Conservation (phyloP, 2,329 filamentous ascomycete species). For the Geoglossum cookeanum region DNA sequence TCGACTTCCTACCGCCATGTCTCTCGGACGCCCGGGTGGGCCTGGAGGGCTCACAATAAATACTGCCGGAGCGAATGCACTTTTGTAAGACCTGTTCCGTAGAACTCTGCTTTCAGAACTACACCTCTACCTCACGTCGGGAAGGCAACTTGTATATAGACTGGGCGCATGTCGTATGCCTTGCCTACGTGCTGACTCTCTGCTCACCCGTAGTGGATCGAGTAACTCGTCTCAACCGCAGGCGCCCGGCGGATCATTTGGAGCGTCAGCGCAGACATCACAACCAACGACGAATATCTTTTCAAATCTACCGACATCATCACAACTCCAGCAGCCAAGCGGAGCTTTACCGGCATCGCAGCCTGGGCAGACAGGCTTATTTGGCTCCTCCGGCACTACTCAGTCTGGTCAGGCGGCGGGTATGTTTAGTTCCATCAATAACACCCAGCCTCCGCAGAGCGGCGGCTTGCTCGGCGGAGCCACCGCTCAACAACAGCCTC, state of each 20-base stretch:
- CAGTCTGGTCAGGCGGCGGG: slow-evolving; percentile 7
- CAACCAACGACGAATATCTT: slow-evolving; percentile 13
- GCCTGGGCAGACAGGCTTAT: slow-evolving; percentile 13
- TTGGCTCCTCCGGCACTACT: slow-evolving; percentile 7
- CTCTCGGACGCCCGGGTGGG: slow-evolving; percentile 14
- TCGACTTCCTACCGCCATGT: neutral
- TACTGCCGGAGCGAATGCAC: slow-evolving; percentile 28
- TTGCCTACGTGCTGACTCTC: neutral
- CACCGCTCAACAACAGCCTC: slow-evolving; percentile 10
- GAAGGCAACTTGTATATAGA: neutral
- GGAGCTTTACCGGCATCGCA: slow-evolving; percentile 14
- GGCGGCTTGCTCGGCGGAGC: slow-evolving; percentile 14
- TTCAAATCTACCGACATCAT: slow-evolving; percentile 8
- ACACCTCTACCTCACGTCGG: neutral
- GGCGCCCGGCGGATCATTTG: slow-evolving; percentile 9
- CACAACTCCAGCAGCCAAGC: slow-evolving; percentile 12
- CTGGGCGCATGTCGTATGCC: neutral
- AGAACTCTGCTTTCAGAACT: neutral
- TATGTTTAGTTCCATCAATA: neutral
- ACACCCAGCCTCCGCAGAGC: slow-evolving; percentile 11
- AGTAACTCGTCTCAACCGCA: slow-evolving; percentile 6
- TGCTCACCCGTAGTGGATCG: neutral
- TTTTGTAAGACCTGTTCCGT: slow-evolving; percentile 23
- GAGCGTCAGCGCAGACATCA: slow-evolving; percentile 5
- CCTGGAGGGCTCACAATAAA: slow-evolving; percentile 30